phyloP scores from a whole-genome alignment of 768 basidiomycete genomes.

The Cytidiella melzeri region DNA sequence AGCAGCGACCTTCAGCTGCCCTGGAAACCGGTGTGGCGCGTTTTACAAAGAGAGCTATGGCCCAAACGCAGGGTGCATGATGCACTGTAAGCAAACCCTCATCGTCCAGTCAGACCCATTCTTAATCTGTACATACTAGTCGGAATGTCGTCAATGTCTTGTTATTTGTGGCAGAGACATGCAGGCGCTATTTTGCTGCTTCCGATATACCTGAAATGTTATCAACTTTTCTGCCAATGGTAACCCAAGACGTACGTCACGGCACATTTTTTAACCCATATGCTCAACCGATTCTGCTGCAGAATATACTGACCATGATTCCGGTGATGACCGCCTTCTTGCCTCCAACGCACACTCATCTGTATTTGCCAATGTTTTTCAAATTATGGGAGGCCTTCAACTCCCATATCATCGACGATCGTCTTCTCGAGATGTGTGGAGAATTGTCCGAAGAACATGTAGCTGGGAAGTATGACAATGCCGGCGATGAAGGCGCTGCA shows the following conservation, averaged over 20 bases:
- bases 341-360: conserved; percentile 56
- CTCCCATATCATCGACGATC: conserved; percentile 66
- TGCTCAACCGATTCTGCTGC: conserved; percentile 3
- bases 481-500: conserved; percentile 49
- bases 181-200: conserved; percentile 63
- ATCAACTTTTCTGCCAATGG: conserved; percentile 57
- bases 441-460: conserved; percentile 68
- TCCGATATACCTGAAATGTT: conserved; percentile 68
- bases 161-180: conserved; percentile 67
- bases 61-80: conserved; percentile 60
- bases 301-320: conserved; percentile 67
- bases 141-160: conserved; percentile 67
- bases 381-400: conserved; percentile 77
- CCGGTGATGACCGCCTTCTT: conserved; percentile 76
- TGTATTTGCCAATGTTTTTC: conserved; percentile 69
- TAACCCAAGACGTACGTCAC: conserved; percentile 61
- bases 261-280: conserved; percentile 3
- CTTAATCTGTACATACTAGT: conserved; percentile 22
- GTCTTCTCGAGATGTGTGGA: conserved; percentile 65
- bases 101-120: conserved; percentile 4
- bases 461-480: conserved; percentile 45
- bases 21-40: conserved; percentile 75
- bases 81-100: conserved; percentile 38
- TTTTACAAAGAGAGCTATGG: conserved; percentile 69
- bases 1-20: conserved; percentile 58